phyloP scores from a whole-genome alignment of 148 eudicot genomes.

The Dysphania ambrosioides region DNA sequence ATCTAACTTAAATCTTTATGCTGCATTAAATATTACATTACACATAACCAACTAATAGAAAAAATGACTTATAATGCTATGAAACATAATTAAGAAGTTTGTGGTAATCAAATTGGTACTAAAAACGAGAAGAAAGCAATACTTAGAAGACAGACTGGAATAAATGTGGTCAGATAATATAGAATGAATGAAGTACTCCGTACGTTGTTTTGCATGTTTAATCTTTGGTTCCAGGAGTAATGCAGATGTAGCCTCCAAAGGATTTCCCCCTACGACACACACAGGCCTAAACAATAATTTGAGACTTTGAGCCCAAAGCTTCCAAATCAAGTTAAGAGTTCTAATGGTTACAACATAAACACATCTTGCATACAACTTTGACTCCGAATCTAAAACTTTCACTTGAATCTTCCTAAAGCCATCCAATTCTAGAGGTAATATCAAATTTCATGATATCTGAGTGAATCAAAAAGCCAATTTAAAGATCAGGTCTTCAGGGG shows the following conservation, averaged over 20 bases:
- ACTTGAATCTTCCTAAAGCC: not conserved
- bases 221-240: not conserved
- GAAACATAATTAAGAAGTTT: not conserved
- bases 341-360: not conserved
- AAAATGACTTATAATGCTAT: too few species aligned
- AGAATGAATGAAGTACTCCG: not conserved
- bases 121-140: too few species aligned
- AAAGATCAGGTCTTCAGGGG: not conserved
- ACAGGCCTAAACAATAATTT: too few species aligned
- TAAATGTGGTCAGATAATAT: not conserved
- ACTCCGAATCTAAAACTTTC: not conserved
- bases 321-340: too few species aligned
- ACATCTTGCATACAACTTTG: not conserved
- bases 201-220: not conserved
- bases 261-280: too few species aligned
- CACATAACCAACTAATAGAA: not conserved
- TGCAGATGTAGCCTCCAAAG: too few species aligned
- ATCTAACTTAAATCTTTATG: not conserved
- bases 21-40: constrained; percentile 1
- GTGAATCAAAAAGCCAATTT: not conserved
- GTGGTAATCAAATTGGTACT: not conserved
- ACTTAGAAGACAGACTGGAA: too few species aligned
- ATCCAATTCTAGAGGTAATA: not conserved
- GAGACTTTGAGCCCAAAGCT: too few species aligned
- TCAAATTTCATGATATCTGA: not conserved